Percentiles rank a stretch among this genome's conserved stretches.
Conservation (phyloP, 2,329 filamentous ascomycete genomes). For the Talaromyces verruculosus region DNA sequence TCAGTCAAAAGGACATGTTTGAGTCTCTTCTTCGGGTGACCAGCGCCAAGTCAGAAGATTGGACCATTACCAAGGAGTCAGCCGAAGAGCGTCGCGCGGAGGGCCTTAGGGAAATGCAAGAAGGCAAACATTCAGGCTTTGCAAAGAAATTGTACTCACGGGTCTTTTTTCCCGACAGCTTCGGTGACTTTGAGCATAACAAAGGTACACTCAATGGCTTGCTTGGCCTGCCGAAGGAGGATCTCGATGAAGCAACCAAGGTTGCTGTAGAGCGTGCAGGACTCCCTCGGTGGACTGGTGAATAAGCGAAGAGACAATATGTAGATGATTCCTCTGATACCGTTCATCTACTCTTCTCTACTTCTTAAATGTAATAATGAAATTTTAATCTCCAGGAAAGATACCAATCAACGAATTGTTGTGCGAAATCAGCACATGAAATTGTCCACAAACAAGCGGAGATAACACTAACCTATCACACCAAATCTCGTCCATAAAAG, state of each 20-base stretch:
- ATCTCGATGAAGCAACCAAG: constrained; percentile 12
- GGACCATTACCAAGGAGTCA: constrained; percentile 55
- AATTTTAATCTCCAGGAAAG: not conserved
- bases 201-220: not conserved
- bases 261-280: not conserved
- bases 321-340: not conserved
- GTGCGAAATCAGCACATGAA: not conserved
- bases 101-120: constrained; percentile 44
- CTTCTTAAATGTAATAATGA: no score
- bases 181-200: constrained; percentile 15
- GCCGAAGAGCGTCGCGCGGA: constrained; percentile 51
- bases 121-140: constrained; percentile 41
- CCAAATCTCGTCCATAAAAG: not conserved
- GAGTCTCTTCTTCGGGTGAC: constrained; percentile 59
- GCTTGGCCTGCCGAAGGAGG: constrained; percentile 7
- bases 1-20: constrained; percentile 68
- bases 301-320: not conserved
- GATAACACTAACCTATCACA: not conserved
- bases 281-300: not conserved
- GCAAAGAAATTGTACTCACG: constrained; percentile 56
- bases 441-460: not conserved
- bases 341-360: not conserved
- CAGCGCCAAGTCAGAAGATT: constrained; percentile 58
- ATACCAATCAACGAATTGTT: not conserved
- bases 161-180: constrained; percentile 53